Evolutionary conservation across 2,329 filamentous ascomycete species (phyloP).

Genomic region (Cryoendolithus antarcticus): DNA sequence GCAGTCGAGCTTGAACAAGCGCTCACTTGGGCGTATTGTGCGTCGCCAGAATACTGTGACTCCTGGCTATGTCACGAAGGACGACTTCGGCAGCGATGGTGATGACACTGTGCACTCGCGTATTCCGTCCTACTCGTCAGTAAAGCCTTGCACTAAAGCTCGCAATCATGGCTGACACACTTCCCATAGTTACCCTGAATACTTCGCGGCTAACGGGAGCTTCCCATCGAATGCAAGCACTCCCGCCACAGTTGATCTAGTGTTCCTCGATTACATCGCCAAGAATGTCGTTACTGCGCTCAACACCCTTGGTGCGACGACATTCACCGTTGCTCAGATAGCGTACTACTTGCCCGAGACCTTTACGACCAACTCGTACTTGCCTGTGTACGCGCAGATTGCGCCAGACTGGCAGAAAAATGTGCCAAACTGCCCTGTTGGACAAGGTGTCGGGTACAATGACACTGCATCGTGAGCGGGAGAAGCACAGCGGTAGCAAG

Average conservation of each 20-base stretch:
- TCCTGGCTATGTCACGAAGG: constrained; percentile 42
- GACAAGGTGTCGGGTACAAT: constrained; percentile 11
- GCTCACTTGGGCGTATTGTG: constrained; percentile 29
- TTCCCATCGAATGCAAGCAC: constrained; percentile 33
- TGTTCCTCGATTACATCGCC: constrained; percentile 41
- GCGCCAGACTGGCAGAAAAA: constrained; percentile 26
- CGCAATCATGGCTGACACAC: too few relatives aligned
- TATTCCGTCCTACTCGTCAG: constrained; percentile 31
- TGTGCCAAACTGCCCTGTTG: constrained; percentile 29
- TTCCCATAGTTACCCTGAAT: constrained; percentile 26
- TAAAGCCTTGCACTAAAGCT: too few relatives aligned
- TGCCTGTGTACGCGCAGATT: constrained; percentile 29
- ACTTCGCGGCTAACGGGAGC: constrained; percentile 38
- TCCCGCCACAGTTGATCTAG: constrained; percentile 38
- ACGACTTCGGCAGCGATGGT: constrained; percentile 46
- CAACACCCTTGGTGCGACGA: constrained; percentile 20
- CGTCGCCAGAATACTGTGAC: constrained; percentile 36
- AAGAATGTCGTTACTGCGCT: constrained; percentile 25
- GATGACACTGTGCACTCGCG: constrained; percentile 43
- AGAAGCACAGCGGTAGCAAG: too few relatives aligned
- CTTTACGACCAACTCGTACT: constrained; percentile 32
- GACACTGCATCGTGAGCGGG: constrained; percentile 2
- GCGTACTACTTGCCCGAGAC: constrained; percentile 25
- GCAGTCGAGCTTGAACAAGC: constrained; percentile 18
- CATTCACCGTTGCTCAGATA: constrained; percentile 21